Evolutionary conservation across 495 filamentous ascomycete species (phyloP).

Genomic region (Beverwykella pulmonaria): DNA sequence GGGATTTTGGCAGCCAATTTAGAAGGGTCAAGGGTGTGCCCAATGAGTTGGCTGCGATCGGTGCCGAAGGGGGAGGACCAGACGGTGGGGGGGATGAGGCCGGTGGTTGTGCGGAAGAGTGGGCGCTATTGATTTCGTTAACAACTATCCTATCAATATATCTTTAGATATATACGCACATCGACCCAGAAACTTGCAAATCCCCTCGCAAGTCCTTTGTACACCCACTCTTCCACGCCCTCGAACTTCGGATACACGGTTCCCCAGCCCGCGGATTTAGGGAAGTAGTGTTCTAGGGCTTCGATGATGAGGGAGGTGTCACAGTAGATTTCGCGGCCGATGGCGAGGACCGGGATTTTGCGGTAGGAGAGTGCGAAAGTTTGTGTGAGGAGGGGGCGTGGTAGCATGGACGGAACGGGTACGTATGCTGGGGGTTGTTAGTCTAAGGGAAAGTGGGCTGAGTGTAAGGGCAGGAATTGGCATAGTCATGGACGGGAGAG

Average conservation of each 20-base stretch:
- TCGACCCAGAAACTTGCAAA: constrained; percentile 34
- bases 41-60: constrained; percentile 41
- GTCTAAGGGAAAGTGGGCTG: background rate
- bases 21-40: constrained; percentile 40
- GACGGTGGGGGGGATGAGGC: constrained; percentile 42
- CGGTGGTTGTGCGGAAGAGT: constrained; percentile 43
- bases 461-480: background rate
- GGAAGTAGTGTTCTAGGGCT: constrained; percentile 41
- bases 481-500: background rate
- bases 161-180: constrained; percentile 6
- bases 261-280: background rate
- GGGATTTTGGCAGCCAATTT: constrained; percentile 43
- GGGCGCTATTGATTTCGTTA: too few relatives aligned
- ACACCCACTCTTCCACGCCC: constrained; percentile 6
- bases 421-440: constrained; percentile 32
- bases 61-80: constrained; percentile 41
- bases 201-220: constrained; percentile 20
- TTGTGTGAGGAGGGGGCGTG: constrained; percentile 36
- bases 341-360: constrained; percentile 44
- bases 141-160: too few relatives aligned
- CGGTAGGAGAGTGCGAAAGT: constrained; percentile 43
- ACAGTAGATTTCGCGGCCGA: constrained; percentile 45
- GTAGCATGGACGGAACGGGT: constrained; percentile 42
- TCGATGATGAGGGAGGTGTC: constrained; percentile 44
- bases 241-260: constrained; percentile 22